Evolutionary conservation across 1,284 basidiomycete genomes (phyloP), one percentile per base, ranked within the genome.

Genomic region (Tremellales sp.): DNA sequence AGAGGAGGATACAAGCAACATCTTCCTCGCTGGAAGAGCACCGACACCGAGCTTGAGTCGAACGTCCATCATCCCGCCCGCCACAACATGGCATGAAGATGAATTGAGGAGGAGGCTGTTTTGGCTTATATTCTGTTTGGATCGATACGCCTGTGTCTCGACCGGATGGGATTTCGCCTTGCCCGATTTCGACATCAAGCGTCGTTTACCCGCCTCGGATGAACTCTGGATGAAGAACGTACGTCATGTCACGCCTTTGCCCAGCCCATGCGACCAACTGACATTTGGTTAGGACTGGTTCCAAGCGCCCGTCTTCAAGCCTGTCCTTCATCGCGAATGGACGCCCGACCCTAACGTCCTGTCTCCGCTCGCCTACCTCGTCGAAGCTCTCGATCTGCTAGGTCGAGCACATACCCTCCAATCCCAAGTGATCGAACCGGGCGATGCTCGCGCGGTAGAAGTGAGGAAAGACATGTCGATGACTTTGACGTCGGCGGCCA

Each of bases 101-200:
- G 73, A 75, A 54, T 57, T 50, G 10, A 52, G 72, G 35, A 57
- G 73, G 17, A 52, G 73, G 10, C 45, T 75, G 45, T 73, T 73
- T 47, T 75, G 73, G 73, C 51, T 73, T 43, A 71, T 75, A 45
- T 74, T 70, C 48, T 57, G 61, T 10, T 55, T 75, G 25, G 73
- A 75, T 54, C 61, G 73, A 36, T 74, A 74, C 52, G 70, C 71
- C 4, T 72, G 69, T 40, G 67, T 65, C 3, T 65, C 67, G 7
- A 74, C 73, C 0, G 73, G 72, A 0, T 73, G 70, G 69, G 72
- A 74, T 35, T 73, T 73, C 55, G 70, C 72, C 2, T 58, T 75
- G 4, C 67, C 65, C 0, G 67, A 72, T 42, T 59, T 55, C n/a
- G 71, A 73, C 31, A 68, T 75, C 47, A 62, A 59, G 46, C 51